Evolutionary conservation across 352 stramenopile species (phyloP).

Genomic region (Elongisporangium senticosum): DNA sequence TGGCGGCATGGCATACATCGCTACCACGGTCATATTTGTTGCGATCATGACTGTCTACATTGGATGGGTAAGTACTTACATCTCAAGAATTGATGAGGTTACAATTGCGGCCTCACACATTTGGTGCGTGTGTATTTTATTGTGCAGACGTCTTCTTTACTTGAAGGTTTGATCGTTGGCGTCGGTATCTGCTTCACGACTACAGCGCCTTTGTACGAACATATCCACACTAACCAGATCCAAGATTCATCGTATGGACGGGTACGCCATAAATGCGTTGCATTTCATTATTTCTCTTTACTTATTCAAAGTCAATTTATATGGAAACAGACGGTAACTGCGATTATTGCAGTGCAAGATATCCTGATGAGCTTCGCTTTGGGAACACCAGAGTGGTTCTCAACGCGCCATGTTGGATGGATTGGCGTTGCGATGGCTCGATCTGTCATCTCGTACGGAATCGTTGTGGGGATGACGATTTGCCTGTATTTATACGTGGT

Average conservation of each 20-base stretch:
- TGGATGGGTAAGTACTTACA: slow-evolving; percentile 41
- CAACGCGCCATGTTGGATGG: slow-evolving; percentile 57
- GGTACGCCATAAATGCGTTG: slow-evolving; percentile 24
- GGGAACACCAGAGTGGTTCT: slow-evolving; percentile 83
- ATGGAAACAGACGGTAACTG: slow-evolving; percentile 57
- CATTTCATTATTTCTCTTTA: background rate
- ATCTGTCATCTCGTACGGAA: slow-evolving; percentile 61
- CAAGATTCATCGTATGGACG: slow-evolving; percentile 75
- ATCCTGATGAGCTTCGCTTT: slow-evolving; percentile 84
- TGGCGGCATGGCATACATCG: slow-evolving; percentile 68
- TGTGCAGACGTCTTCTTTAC: slow-evolving; percentile 50
- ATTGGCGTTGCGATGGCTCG: slow-evolving; percentile 67
- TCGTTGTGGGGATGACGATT: slow-evolving; percentile 62
- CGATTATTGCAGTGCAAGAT: slow-evolving; percentile 84
- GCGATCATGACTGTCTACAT: slow-evolving; percentile 66
- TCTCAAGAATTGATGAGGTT: background rate
- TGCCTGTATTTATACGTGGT: slow-evolving; percentile 73
- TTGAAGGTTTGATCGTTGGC: slow-evolving; percentile 73
- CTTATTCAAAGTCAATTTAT: slow-evolving; percentile 2
- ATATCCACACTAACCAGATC: slow-evolving; percentile 75
- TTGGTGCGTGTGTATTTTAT: background rate
- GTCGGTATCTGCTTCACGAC: slow-evolving; percentile 80
- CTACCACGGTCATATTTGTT: slow-evolving; percentile 61
- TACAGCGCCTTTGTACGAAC: slow-evolving; percentile 75
- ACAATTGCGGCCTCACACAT: background rate